These are phyloP conservation scores for Neospora caninum DNA, from an alignment of 169 alveolate species.

Conservation along the genomic window DNA sequence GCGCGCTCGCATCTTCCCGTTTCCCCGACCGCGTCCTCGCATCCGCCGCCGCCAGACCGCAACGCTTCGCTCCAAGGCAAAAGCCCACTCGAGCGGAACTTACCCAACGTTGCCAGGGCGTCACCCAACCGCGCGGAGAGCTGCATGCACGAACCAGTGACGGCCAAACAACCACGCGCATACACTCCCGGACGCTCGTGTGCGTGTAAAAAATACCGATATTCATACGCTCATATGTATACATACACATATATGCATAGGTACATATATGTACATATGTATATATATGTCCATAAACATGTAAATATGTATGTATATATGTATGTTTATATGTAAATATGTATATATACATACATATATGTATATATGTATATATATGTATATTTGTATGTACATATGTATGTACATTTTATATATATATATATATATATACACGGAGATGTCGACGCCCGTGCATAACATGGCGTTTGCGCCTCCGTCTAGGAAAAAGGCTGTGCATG, in stretches of 20 bases:
- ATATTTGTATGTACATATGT: neutral
- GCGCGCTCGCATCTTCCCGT: too few species aligned
- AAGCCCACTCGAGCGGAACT: neutral
- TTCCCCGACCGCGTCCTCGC: too few species aligned
- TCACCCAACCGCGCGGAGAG: neutral
- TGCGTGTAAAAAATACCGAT: too few species aligned
- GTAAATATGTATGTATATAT: too few species aligned
- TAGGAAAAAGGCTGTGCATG: too few species aligned
- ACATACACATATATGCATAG: neutral
- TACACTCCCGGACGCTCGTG: too few species aligned
- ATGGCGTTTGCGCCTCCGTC: too few species aligned
- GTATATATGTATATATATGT: neutral
- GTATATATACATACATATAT: neutral
- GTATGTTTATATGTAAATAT: neutral
- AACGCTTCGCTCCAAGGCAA: neutral
- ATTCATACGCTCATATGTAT: neutral
- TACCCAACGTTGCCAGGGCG: neutral
- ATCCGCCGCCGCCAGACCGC: neutral
- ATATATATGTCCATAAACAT: neutral
- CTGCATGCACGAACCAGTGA: neutral
- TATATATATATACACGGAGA: too few species aligned
- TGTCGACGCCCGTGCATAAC: too few species aligned
- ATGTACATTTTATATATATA: neutral
- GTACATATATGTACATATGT: neutral
- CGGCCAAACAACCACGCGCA: too few species aligned